Base-by-base conservation (phyloP, 1,139 yeast species). In the Geotrichum fermentans region DNA sequence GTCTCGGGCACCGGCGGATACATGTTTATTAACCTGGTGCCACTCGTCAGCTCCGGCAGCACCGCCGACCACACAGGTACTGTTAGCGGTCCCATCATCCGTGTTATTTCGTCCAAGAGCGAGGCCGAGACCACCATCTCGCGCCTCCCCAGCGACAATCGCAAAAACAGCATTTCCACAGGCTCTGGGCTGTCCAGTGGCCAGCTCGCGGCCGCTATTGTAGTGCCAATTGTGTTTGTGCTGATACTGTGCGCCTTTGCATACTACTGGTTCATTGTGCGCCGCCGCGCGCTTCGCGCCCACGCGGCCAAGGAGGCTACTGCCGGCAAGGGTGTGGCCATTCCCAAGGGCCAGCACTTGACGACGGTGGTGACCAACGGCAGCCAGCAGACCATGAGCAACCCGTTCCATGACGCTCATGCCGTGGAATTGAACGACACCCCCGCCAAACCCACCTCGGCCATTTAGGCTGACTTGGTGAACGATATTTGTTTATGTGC, bases 141-240 rank as follows among this genome's bases (percentile, higher is more conserved):
- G 4, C 63, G 71, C 52, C 61, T 70, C 2, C 74, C 74, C 20
- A 68, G 73, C 2, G 74, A 71, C 45, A 70, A 69, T 50, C 41
- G 47, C 32, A 43, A 43, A 34, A 24, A 45, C 40, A 45, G 61
- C 10, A 45, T 55, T 2, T 43, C 58, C 26, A 56, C 63, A 4
- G 55, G 61, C 2, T 43, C 46, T n/a, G 57, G 61, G 2, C 47
- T 57, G 14, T 30, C 50, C 26, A 56, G 55, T 43, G 64, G 64
- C 40, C 53, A 53, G 10, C 58, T 71, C 32, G 73, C 69, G 4
- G 73, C 74, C 45, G 73, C 74, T 13, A 73, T 71, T n/a, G 63
- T 69, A n/a, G 71, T 71, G 10, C 74, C 74, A 22, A 64, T 71
- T 13, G 63, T 70, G 17, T 70, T 61, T 3, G 61, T 67, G 20